Conservation (phyloP, 768 basidiomycete species). For the Russula emetica region DNA sequence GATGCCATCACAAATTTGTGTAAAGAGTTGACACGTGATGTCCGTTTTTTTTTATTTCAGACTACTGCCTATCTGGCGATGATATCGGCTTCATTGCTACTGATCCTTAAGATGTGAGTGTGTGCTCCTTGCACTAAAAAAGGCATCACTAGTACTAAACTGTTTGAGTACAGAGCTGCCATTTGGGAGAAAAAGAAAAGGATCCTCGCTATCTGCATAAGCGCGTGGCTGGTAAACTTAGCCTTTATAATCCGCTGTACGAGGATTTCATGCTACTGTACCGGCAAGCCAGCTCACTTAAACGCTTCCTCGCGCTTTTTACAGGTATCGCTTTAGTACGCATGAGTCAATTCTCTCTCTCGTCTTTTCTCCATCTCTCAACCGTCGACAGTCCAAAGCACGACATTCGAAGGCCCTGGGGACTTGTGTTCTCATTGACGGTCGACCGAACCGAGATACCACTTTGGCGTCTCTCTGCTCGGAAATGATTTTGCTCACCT, state of each 20-base stretch:
- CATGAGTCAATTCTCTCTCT: background rate
- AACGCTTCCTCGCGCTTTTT: background rate
- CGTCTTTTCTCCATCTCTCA: background rate
- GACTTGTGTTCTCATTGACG: background rate
- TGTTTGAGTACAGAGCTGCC: slow-evolving; percentile 5
- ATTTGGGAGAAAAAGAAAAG: slow-evolving; percentile 13
- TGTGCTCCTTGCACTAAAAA: too few relatives aligned
- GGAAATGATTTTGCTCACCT: slow-evolving; percentile 14
- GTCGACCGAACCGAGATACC: background rate
- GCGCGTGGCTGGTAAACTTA: slow-evolving; percentile 14
- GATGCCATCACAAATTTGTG: background rate
- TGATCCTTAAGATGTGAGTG: slow-evolving; percentile 21
- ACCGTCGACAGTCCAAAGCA: background rate
- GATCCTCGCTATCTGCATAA: slow-evolving; percentile 5
- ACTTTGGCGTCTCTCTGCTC: slow-evolving; percentile 4
- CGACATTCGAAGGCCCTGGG: background rate
- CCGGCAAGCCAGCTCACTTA: background rate
- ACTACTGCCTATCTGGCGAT: slow-evolving; percentile 12
- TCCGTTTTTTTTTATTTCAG: background rate
- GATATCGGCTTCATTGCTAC: background rate
- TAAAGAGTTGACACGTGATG: background rate
- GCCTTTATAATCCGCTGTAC: slow-evolving; percentile 21
- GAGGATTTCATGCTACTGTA: background rate
- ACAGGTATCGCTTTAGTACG: slow-evolving; percentile 13
- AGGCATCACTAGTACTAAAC: background rate